Percentiles rank a stretch among this genome's conserved stretches.
Evolutionary conservation across 805 yeast species (phyloP).

Genomic region (Grigorovia humatica): DNA sequence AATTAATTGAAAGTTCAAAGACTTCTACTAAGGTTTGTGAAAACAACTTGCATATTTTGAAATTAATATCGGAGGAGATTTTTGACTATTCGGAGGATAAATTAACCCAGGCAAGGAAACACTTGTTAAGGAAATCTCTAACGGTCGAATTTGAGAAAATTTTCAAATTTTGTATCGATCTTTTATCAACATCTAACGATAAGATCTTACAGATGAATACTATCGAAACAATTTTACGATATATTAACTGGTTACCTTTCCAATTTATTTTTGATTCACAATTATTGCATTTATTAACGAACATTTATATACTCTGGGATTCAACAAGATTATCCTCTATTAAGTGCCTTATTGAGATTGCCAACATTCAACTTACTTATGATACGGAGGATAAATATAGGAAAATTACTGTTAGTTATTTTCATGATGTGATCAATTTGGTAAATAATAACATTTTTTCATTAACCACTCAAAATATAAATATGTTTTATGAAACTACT

Average conservation of each 20-base stretch:
- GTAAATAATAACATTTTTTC: conserved; percentile 56
- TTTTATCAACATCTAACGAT: conserved; percentile 32
- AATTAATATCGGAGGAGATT: conserved; percentile 81
- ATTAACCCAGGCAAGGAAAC: conserved; percentile 88
- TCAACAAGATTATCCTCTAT: conserved; percentile 73
- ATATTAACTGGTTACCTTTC: conserved; percentile 86
- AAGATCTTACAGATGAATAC: conserved; percentile 52
- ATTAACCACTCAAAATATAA: conserved; percentile 48
- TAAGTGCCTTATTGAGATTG: conserved; percentile 84
- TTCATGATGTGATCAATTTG: conserved; percentile 58
- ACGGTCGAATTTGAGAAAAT: conserved; percentile 83
- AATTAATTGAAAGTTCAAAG: conserved; percentile 70
- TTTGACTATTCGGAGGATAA: conserved; percentile 74
- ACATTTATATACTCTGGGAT: conserved; percentile 60
- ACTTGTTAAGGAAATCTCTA: conserved; percentile 68
- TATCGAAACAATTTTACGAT: conserved; percentile 48
- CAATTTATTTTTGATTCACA: conserved; percentile 81
- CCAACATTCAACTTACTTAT: conserved; percentile 49
- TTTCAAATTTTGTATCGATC: conserved; percentile 81
- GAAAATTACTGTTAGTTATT: conserved; percentile 49
- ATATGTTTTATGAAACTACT: conserved; percentile 59
- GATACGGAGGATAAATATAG: conserved; percentile 28
- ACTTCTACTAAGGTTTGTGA: conserved; percentile 87
- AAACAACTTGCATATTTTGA: conserved; percentile 85
- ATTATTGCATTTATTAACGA: conserved; percentile 54